Conservation (phyloP, 108 stramenopile genomes). For the Cyclotella sp. region DNA sequence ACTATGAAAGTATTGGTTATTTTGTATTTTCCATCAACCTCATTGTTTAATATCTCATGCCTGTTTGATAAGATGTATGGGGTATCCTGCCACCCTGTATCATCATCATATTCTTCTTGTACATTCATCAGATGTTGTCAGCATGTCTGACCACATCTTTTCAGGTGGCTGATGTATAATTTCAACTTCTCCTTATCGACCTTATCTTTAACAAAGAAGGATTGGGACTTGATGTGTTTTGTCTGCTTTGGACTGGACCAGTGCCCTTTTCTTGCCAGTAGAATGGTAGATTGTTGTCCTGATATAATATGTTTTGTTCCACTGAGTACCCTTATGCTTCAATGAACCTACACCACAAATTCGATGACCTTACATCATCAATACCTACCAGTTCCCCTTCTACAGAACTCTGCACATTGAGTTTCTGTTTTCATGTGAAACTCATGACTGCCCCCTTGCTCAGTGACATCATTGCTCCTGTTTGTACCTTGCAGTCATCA, state of each 20-base stretch:
- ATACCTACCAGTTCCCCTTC: slow-evolving; percentile 23
- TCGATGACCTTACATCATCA: slow-evolving; percentile 11
- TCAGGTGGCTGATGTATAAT: not conserved
- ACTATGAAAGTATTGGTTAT: no score
- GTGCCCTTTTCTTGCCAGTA: slow-evolving; percentile 16
- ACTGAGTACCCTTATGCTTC: slow-evolving; percentile 24
- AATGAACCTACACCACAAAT: slow-evolving; percentile 21
- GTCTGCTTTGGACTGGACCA: slow-evolving; percentile 11
- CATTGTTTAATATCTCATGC: no score
- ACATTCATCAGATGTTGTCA: not conserved
- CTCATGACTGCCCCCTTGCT: no score
- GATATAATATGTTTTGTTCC: not conserved
- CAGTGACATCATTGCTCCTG: no score
- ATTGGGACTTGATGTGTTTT: slow-evolving; percentile 24
- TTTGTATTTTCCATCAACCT: no score
- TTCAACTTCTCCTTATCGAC: not conserved
- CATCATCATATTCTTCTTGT: not conserved
- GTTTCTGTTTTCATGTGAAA: no score
- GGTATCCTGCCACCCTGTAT: no score
- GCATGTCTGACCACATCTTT: slow-evolving; percentile 3
- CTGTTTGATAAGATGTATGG: no score
- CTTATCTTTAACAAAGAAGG: no score
- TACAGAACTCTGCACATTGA: no score
- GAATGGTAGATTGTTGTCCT: slow-evolving; percentile 24
- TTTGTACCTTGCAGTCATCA: no score